Base-by-base conservation (phyloP, 805 yeast genomes). In the Hagleromyces aurorensis region DNA sequence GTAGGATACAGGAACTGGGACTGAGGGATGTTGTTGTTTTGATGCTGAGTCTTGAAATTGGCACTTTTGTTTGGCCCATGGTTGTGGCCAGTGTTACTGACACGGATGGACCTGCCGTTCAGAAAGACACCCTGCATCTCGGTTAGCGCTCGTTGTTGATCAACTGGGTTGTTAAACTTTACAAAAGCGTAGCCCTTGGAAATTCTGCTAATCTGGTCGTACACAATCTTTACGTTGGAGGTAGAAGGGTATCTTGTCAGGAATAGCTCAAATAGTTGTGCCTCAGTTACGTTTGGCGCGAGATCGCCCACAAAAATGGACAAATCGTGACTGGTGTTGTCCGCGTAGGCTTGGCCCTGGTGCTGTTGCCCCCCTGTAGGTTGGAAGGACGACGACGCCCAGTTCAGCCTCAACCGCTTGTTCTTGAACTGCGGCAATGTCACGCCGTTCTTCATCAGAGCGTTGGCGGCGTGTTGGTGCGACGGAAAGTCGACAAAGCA, bases 141-240 rank as follows among this genome's bases (percentile, higher is more conserved):
- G 13, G 65, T 48, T 22, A 84, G 53, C 0, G 95, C 85, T 29
- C 75, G 67, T 43, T 75, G 78, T 55, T 79, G 85, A 21, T 79
- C 85, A 7, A 66, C 65, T 37, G 71, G 76, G 34, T 68, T 67
- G 19, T 65, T 48, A 50, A 86, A 85, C 38, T 83, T 73, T n/a
- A 85, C 83, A 61, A 87, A 87, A 2, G 96, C 96, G 55, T 80
- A 86, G 8, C 95, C 94, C 48, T 82, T 76, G 5, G 89, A 72
- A 27, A 67, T 67, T 17, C 78, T 78, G 1, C 94, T 75, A 8
- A 57, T 50, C 21, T 74, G 76, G 54, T 86, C 95, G 27, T 70
- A 55, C 76, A 86, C 84, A 38, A 86, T 72, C 48, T 80, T 84
- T 5, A 77, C 91, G 42, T 78, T 76, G 30, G 75, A 68, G 31